Evolutionary conservation across 495 filamentous ascomycete species (phyloP).

Genomic region (Trypethelium eluteriae): DNA sequence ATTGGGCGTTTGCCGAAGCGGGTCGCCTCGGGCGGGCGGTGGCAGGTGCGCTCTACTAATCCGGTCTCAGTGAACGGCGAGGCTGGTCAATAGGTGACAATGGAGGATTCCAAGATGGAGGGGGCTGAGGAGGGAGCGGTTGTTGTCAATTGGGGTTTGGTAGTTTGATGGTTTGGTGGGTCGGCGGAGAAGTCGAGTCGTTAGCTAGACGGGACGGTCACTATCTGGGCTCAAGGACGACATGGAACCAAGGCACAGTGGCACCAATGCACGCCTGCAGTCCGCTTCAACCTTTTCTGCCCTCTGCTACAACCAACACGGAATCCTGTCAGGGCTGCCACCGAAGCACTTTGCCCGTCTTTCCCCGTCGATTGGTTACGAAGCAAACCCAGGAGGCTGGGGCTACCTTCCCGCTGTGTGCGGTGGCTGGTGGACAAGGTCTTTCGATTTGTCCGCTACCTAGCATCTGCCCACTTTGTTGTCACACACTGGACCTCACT

Average conservation of each 20-base stretch:
- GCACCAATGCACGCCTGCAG: slow-evolving; percentile 10
- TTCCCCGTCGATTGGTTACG: background rate
- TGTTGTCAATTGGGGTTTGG: background rate
- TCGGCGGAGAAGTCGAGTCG: background rate
- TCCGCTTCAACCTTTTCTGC: slow-evolving; percentile 1
- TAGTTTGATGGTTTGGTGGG: background rate
- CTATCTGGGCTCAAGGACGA: background rate
- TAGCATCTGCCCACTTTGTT: background rate
- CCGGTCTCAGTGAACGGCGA: background rate
- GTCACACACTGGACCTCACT: background rate
- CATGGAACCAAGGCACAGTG: slow-evolving; percentile 3
- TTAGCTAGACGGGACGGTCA: too few species aligned
- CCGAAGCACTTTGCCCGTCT: background rate
- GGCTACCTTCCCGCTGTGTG: background rate
- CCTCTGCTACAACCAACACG: background rate
- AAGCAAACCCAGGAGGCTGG: background rate
- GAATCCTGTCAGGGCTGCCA: slow-evolving; percentile 1
- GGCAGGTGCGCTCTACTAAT: background rate
- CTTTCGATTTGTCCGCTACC: background rate
- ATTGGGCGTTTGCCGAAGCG: slow-evolving; percentile 4
- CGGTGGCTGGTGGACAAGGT: slow-evolving; percentile 1
- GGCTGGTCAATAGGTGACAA: background rate
- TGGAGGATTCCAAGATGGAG: background rate
- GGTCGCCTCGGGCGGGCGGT: slow-evolving; percentile 4
- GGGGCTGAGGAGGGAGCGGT: background rate